Evolutionary conservation across 73 alveolate genomes (phyloP).

Genomic region (Paramecium pentaurelia): DNA sequence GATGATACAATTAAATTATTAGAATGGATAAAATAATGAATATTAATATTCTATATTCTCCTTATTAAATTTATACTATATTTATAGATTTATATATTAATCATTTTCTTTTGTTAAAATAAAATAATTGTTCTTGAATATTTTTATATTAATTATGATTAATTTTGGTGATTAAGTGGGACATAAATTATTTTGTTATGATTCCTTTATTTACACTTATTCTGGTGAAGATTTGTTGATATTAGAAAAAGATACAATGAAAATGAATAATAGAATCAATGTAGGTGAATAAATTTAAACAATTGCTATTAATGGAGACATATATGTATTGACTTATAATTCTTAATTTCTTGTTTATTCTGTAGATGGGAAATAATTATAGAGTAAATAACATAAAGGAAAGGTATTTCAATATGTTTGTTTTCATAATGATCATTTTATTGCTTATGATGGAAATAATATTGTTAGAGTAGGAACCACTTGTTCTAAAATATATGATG

Average conservation of each 20-base stretch:
- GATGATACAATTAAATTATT: not conserved
- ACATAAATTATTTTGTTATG: not conserved
- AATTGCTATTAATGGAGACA: not conserved
- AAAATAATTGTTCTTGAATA: not conserved
- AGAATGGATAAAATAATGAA: not conserved
- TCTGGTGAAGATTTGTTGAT: not conserved
- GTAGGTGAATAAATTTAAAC: not conserved
- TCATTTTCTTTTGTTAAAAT: not conserved
- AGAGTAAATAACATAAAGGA: not conserved
- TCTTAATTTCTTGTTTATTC: not conserved
- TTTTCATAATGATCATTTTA: not conserved
- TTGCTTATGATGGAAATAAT: not conserved
- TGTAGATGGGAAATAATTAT: not conserved
- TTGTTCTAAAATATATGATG: not conserved
- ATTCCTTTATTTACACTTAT: not conserved
- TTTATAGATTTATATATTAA: not conserved
- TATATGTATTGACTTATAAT: not conserved
- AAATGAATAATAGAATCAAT: not conserved
- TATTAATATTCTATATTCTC: not conserved
- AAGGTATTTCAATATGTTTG: not conserved
- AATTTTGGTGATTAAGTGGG: slow-evolving; percentile 11
- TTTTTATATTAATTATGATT: not conserved
- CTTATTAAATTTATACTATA: not conserved
- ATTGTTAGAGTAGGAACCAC: not conserved
- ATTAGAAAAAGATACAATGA: not conserved